Evolutionary conservation across 805 yeast genomes (phyloP).

Genomic region (Wickerhamomyces rabaulensis): DNA sequence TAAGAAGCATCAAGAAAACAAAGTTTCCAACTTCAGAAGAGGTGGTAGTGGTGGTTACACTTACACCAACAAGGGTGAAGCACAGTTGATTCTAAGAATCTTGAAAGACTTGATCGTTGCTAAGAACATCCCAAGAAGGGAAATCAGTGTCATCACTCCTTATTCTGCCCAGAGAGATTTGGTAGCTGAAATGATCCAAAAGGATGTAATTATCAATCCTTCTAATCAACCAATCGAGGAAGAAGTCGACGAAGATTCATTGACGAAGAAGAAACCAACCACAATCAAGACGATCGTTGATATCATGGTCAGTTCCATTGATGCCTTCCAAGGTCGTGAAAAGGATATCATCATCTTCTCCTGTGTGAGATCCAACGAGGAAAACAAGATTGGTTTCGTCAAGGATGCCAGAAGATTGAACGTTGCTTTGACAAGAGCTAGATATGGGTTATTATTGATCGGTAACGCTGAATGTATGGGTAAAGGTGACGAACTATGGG

Average conservation of each 20-base stretch:
- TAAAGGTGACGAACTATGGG: conserved; percentile 8
- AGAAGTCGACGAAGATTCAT: conserved; percentile 51
- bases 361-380: conserved; percentile 61
- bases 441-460: conserved; percentile 7
- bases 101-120: conserved; percentile 48
- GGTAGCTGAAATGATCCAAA: conserved; percentile 43
- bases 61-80: conserved; percentile 52
- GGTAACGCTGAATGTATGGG: conserved; percentile 7
- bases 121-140: conserved; percentile 41
- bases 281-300: conserved; percentile 33
- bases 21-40: conserved; percentile 40
- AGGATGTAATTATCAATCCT: conserved; percentile 55
- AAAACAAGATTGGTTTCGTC: conserved; percentile 52
- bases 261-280: conserved; percentile 11
- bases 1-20: conserved; percentile 41
- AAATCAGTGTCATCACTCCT: conserved; percentile 70
- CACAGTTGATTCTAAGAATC: conserved; percentile 39
- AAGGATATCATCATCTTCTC: conserved; percentile 72
- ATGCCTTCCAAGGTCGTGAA: conserved; percentile 87
- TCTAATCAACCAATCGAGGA: conserved; percentile 37
- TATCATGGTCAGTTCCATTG: conserved; percentile 55
- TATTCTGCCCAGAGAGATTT: conserved; percentile 70
- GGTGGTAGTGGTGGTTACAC: conserved; percentile 49
- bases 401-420: conserved; percentile 57
- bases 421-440: conserved; percentile 44